Evolutionary conservation across 2,329 filamentous ascomycete genomes (phyloP).

Genomic region (Alternaria atra): DNA sequence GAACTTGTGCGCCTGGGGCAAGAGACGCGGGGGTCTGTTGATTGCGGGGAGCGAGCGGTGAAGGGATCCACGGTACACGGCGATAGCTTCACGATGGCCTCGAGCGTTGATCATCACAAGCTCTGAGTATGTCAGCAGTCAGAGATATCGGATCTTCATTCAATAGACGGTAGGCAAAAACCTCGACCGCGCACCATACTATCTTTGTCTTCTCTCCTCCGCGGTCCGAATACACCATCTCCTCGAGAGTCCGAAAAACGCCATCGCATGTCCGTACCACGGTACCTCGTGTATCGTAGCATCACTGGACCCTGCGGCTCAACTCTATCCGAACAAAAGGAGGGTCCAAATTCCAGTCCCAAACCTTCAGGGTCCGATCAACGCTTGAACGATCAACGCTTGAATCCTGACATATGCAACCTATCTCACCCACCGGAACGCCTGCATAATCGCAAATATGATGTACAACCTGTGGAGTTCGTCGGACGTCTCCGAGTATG

Average conservation of each 20-base stretch:
- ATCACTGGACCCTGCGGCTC: constrained; percentile 14
- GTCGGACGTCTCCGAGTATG: constrained; percentile 12
- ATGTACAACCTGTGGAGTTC: background rate
- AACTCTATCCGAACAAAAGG: constrained; percentile 3
- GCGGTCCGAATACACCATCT: constrained; percentile 7
- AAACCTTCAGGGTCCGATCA: constrained; percentile 9
- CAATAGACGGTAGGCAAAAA: background rate
- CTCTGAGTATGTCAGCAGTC: background rate
- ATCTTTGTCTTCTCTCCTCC: background rate
- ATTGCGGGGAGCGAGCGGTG: constrained; percentile 3
- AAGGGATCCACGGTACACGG: background rate
- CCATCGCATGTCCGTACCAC: constrained; percentile 5
- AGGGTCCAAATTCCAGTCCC: background rate
- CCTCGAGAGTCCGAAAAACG: background rate
- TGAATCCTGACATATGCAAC: constrained; percentile 2
- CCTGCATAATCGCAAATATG: background rate
- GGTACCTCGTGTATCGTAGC: background rate
- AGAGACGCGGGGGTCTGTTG: background rate
- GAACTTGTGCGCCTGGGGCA: background rate
- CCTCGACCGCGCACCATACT: background rate
- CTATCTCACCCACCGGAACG: background rate
- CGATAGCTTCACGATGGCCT: background rate
- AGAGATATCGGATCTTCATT: background rate
- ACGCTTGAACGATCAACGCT: constrained; percentile 1
- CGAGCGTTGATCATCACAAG: background rate